Conservation (phyloP, 2,329 filamentous ascomycete genomes). For the Trichoderma guizhouense region DNA sequence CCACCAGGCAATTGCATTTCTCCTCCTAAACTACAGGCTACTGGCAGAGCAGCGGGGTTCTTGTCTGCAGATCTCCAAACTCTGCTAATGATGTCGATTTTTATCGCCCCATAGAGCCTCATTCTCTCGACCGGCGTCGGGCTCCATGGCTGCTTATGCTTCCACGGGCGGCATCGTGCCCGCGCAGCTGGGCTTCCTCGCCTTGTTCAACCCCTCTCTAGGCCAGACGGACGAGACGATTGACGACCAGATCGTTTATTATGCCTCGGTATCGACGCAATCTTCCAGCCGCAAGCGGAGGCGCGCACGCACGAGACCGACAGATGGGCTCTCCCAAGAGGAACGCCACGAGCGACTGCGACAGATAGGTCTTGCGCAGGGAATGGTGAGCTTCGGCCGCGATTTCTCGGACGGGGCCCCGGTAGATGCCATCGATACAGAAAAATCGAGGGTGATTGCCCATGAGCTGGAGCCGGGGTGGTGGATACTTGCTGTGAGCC, state of each 20-base stretch:
- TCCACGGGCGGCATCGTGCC: slow-evolving; percentile 45
- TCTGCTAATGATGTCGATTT: background rate
- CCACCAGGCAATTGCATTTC: background rate
- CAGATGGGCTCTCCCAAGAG: slow-evolving; percentile 50
- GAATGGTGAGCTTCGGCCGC: slow-evolving; percentile 89
- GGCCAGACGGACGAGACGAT: slow-evolving; percentile 58
- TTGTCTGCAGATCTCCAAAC: background rate
- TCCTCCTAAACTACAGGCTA: background rate
- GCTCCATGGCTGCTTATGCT: slow-evolving; percentile 23
- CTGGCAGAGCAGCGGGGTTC: too few relatives aligned
- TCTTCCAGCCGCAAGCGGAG: slow-evolving; percentile 37
- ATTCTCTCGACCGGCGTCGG: background rate
- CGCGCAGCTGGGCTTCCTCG: slow-evolving; percentile 82
- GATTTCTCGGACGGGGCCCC: slow-evolving; percentile 76
- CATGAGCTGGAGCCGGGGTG: slow-evolving; percentile 86
- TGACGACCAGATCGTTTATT: slow-evolving; percentile 87
- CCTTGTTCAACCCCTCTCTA: slow-evolving; percentile 90
- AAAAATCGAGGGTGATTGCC: slow-evolving; percentile 79
- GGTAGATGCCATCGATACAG: slow-evolving; percentile 85
- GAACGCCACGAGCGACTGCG: slow-evolving; percentile 82
- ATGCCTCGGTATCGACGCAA: slow-evolving; percentile 61
- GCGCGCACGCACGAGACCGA: slow-evolving; percentile 41
- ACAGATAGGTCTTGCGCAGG: slow-evolving; percentile 93
- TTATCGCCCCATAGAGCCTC: background rate
- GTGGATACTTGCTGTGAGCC: slow-evolving; percentile 88